Evolutionary conservation across 2,329 filamentous ascomycete genomes (phyloP).

Genomic region (Alternaria consortialis): DNA sequence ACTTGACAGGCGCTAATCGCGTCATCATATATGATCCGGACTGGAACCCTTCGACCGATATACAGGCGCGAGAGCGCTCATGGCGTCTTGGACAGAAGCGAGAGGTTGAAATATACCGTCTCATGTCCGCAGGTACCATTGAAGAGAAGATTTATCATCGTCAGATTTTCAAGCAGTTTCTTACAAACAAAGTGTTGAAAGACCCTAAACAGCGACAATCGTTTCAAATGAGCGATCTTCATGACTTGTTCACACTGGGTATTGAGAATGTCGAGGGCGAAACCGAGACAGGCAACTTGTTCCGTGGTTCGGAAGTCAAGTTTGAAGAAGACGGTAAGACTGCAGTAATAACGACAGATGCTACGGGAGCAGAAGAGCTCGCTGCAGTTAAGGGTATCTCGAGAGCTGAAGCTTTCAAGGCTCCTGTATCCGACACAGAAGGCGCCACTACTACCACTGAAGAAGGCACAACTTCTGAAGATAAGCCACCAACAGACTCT

Average conservation of each 20-base stretch:
- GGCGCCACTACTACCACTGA: slow-evolving; percentile 28
- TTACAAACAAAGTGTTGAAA: slow-evolving; percentile 94
- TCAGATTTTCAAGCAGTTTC: slow-evolving; percentile 97
- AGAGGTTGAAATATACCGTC: slow-evolving; percentile 92
- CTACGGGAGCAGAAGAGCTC: slow-evolving; percentile 40
- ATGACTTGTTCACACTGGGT: slow-evolving; percentile 87
- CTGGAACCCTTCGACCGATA: slow-evolving; percentile 97
- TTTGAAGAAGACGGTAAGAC: slow-evolving; percentile 54
- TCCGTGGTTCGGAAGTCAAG: slow-evolving; percentile 84
- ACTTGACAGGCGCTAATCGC: slow-evolving; percentile 91
- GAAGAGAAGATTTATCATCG: slow-evolving; percentile 99
- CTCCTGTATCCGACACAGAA: slow-evolving; percentile 35
- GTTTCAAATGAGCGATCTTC: slow-evolving; percentile 87
- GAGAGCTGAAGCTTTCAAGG: slow-evolving; percentile 55
- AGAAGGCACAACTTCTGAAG: slow-evolving; percentile 14
- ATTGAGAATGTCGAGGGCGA: slow-evolving; percentile 68
- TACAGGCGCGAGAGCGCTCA: slow-evolving; percentile 92
- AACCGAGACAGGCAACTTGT: slow-evolving; percentile 86
- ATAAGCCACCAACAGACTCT: slow-evolving; percentile 53
- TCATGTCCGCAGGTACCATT: slow-evolving; percentile 98
- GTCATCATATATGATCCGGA: slow-evolving; percentile 99
- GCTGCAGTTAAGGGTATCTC: slow-evolving; percentile 54
- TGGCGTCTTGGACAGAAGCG: slow-evolving; percentile 96
- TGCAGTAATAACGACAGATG: slow-evolving; percentile 19
- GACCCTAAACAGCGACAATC: slow-evolving; percentile 93